These are phyloP conservation scores for Citropsis articulata DNA, from an alignment of 345 rosid species.

Conservation along the genomic window DNA sequence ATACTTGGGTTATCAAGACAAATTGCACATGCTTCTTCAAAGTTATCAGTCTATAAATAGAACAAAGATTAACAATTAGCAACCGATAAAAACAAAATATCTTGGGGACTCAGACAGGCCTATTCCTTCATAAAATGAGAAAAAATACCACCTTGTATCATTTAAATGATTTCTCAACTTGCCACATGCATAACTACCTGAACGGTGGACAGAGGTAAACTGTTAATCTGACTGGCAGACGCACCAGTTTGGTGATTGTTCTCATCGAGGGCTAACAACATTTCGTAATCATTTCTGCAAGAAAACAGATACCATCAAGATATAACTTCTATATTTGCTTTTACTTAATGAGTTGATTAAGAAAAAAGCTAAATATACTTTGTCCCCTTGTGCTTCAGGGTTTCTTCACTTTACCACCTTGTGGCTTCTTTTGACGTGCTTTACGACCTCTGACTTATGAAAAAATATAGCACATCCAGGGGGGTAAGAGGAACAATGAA, in stretches of 20 bases:
- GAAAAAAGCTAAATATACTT: not conserved
- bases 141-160: not conserved
- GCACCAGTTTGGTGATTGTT: conserved; percentile 59
- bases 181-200: conserved; percentile 33
- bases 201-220: conserved; percentile 74
- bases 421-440: not conserved
- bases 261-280: conserved; percentile 90
- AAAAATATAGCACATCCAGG: not conserved
- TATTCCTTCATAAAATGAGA: not conserved
- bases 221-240: conserved; percentile 59
- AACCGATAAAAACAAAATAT: not conserved
- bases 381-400: not conserved
- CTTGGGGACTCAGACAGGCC: not conserved
- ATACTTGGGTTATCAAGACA: conserved; percentile 74
- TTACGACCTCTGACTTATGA: not conserved
- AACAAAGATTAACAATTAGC: conserved; percentile 5
- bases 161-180: conserved; percentile 1
- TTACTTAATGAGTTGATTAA: not conserved
- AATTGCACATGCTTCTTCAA: conserved; percentile 71
- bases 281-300: conserved; percentile 87
- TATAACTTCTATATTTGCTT: conserved; percentile 2
- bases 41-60: conserved; percentile 51
- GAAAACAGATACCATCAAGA: conserved; percentile 3
- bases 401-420: not conserved
- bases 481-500: not conserved